Conservation (phyloP, 768 basidiomycete genomes). For the Floccularia luteovirens region DNA sequence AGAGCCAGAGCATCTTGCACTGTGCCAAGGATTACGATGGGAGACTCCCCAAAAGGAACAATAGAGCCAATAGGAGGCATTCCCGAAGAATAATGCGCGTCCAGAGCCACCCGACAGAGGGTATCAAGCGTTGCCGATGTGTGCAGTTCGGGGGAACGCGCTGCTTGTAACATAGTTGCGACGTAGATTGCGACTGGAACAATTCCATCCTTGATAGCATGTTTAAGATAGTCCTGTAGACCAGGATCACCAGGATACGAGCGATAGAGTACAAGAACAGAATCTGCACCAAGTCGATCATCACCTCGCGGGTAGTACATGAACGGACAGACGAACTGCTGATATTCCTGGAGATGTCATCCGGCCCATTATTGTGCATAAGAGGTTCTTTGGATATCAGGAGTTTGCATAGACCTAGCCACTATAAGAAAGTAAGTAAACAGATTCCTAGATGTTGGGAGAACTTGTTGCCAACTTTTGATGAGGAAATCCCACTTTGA, state of each 20-base stretch:
- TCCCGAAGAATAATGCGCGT: slow-evolving; percentile 55
- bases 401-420: slow-evolving; percentile 58
- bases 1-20: slow-evolving; percentile 57
- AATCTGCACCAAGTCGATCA: slow-evolving; percentile 50
- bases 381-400: slow-evolving; percentile 43
- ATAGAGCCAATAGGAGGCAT: slow-evolving; percentile 46
- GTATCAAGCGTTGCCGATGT: slow-evolving; percentile 60
- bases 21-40: slow-evolving; percentile 40
- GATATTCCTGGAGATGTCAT: slow-evolving; percentile 44
- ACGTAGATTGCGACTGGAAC: slow-evolving; percentile 56
- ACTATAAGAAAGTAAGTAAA: slow-evolving; percentile 30
- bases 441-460: neutral
- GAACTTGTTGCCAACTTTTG: slow-evolving; percentile 30
- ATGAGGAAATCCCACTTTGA: slow-evolving; percentile 56
- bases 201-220: slow-evolving; percentile 47
- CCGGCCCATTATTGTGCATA: slow-evolving; percentile 22
- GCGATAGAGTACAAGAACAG: slow-evolving; percentile 59
- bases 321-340: slow-evolving; percentile 44
- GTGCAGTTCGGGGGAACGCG: slow-evolving; percentile 57
- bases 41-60: slow-evolving; percentile 40
- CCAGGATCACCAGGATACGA: slow-evolving; percentile 64
- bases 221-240: slow-evolving; percentile 58
- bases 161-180: slow-evolving; percentile 56
- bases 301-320: too few species aligned
- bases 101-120: slow-evolving; percentile 59